Conservation (phyloP, 352 stramenopile species). For the Pythium folliculosum region DNA sequence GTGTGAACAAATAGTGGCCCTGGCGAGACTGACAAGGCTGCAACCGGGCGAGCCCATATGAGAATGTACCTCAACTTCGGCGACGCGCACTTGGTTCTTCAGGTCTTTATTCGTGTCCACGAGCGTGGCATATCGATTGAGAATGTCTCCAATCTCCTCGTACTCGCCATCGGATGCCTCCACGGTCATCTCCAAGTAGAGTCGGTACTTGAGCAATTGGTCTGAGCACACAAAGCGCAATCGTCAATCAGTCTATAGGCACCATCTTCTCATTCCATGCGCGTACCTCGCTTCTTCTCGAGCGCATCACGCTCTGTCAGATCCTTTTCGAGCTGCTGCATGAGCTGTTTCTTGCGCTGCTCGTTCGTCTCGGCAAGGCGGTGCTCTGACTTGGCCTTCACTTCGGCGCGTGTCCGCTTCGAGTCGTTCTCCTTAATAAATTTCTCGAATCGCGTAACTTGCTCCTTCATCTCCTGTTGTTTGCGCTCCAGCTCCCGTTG, state of each 20-base stretch:
- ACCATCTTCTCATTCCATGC: background rate
- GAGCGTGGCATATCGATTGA: slow-evolving; percentile 85
- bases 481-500: slow-evolving; percentile 85
- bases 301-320: slow-evolving; percentile 62
- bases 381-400: slow-evolving; percentile 88
- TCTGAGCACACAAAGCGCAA: slow-evolving; percentile 24
- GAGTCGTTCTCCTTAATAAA: slow-evolving; percentile 95
- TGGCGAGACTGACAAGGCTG: too few species aligned
- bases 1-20: too few species aligned
- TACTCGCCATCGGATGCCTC: slow-evolving; percentile 83
- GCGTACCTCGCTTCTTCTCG: slow-evolving; percentile 62
- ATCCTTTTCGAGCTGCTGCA: slow-evolving; percentile 74
- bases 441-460: slow-evolving; percentile 91
- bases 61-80: slow-evolving; percentile 55
- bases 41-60: too few species aligned
- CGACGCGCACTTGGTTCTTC: slow-evolving; percentile 62
- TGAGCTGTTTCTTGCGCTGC: slow-evolving; percentile 71
- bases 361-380: slow-evolving; percentile 77
- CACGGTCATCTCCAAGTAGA: slow-evolving; percentile 83
- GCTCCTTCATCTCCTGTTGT: slow-evolving; percentile 90
- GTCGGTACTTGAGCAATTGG: slow-evolving; percentile 81
- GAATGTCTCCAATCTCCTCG: slow-evolving; percentile 83
- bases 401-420: slow-evolving; percentile 85
- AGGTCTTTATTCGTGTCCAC: slow-evolving; percentile 89
- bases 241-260: background rate